Evolutionary conservation across 176 grass and related monocot species (phyloP).

Genomic region (Aechmea fasciata): DNA sequence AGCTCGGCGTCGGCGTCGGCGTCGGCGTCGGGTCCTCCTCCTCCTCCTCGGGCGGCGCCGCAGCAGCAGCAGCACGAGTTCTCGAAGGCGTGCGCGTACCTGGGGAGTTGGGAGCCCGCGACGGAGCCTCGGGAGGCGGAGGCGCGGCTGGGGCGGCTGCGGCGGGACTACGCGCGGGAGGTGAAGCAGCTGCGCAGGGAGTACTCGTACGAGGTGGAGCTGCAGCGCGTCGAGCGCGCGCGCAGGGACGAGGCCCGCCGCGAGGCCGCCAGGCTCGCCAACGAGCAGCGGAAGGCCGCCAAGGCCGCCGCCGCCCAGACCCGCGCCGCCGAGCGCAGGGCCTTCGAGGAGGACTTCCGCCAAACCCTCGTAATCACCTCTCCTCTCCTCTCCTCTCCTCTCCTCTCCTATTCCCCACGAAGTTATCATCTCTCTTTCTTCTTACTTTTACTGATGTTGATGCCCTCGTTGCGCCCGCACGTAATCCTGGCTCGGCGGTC

Average conservation of each 20-base stretch:
- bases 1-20: background rate
- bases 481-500: no score
- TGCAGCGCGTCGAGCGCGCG: constrained; percentile 56
- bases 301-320: constrained; percentile 69
- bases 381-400: no score
- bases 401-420: background rate
- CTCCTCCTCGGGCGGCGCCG: constrained; percentile 27
- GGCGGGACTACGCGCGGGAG: constrained; percentile 53
- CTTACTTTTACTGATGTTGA: no score
- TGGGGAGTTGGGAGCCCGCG: constrained; percentile 60
- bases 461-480: no score
- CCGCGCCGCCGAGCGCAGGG: constrained; percentile 52
- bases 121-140: constrained; percentile 44
- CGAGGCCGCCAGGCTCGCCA: constrained; percentile 57
- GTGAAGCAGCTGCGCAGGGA: constrained; percentile 51
- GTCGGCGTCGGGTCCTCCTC: background rate
- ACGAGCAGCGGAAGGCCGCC: constrained; percentile 66
- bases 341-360: constrained; percentile 65
- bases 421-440: no score
- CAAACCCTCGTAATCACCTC: constrained; percentile 45
- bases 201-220: constrained; percentile 71
- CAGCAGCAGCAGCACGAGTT: constrained; percentile 38
- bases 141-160: constrained; percentile 51
- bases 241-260: constrained; percentile 61
- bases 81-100: constrained; percentile 38